Conservation (phyloP, 768 basidiomycete species). For the Termitomyces bulborhizus region DNA sequence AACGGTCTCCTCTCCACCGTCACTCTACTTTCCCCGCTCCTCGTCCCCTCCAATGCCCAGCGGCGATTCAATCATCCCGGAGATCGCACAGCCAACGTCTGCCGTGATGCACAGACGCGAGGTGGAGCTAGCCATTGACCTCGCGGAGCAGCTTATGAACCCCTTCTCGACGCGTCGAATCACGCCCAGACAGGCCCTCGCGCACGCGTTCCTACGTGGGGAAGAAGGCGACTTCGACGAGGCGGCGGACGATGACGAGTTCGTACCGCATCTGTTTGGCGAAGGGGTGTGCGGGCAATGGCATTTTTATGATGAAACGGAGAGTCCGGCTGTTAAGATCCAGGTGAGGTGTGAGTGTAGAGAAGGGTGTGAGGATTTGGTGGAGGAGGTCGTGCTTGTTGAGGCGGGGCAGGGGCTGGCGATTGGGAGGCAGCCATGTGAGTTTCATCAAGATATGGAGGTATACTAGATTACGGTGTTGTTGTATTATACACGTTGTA, state of each 20-base stretch:
- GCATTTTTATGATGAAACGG: conserved; percentile 58
- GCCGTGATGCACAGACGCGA: conserved; percentile 42
- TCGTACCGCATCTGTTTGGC: conserved; percentile 56
- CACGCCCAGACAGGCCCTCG: conserved; percentile 70
- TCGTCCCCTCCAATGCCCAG: conserved; percentile 11
- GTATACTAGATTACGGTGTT: conserved; percentile 7
- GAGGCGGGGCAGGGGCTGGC: conserved; percentile 48
- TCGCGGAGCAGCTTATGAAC: conserved; percentile 68
- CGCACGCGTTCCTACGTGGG: conserved; percentile 65
- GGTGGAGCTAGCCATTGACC: conserved; percentile 63
- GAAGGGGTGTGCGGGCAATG: conserved; percentile 58
- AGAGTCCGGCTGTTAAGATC: conserved; percentile 46
- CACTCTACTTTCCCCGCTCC: conserved; percentile 13
- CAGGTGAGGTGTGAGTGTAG: conserved; percentile 26
- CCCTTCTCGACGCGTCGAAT: conserved; percentile 73
- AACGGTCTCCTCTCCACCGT: conserved; percentile 18
- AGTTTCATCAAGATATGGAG: conserved; percentile 43
- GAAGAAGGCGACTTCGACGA: conserved; percentile 27
- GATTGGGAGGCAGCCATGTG: conserved; percentile 55
- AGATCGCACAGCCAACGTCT: conserved; percentile 10
- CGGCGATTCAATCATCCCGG: neutral
- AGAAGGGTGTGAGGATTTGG: conserved; percentile 18
- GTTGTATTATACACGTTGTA: conserved; percentile 3
- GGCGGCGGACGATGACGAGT: conserved; percentile 53
- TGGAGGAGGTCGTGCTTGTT: conserved; percentile 24